Conservation (phyloP, 345 rosid genomes). For the Rubroshorea leprosula region DNA sequence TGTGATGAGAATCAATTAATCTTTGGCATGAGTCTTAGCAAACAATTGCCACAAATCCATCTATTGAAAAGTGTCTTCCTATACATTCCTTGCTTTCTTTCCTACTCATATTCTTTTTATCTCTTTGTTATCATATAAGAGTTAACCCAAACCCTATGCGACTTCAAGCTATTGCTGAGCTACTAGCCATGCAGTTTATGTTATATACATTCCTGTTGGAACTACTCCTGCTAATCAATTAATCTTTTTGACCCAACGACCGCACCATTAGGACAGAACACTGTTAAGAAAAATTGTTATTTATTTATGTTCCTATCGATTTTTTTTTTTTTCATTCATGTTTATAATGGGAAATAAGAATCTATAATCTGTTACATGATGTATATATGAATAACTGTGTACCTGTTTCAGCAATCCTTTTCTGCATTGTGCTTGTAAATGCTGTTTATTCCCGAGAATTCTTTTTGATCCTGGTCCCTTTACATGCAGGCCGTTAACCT, state of each 20-base stretch:
- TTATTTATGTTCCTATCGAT: background rate
- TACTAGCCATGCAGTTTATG: background rate
- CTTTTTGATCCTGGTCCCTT: slow-evolving; percentile 6
- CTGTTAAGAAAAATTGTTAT: background rate
- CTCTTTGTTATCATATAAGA: background rate
- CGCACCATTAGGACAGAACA: background rate
- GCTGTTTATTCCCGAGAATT: background rate
- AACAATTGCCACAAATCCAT: background rate
- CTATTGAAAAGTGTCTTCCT: background rate
- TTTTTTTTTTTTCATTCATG: background rate
- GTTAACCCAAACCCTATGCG: background rate
- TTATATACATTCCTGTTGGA: background rate
- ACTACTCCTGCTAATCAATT: background rate
- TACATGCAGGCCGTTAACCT: slow-evolving; percentile 78
- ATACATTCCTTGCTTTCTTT: background rate
- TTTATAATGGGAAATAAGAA: background rate
- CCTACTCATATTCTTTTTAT: background rate
- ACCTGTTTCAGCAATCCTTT: background rate
- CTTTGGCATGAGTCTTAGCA: background rate
- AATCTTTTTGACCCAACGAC: background rate
- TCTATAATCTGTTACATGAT: background rate
- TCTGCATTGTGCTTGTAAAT: background rate
- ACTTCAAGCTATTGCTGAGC: background rate
- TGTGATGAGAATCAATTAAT: background rate
- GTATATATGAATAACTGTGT: background rate